Evolutionary conservation across 371 early-diverging fungal genomes (phyloP), one percentile per base, ranked within the genome.

Genomic region (Furculomyces boomerangus): DNA sequence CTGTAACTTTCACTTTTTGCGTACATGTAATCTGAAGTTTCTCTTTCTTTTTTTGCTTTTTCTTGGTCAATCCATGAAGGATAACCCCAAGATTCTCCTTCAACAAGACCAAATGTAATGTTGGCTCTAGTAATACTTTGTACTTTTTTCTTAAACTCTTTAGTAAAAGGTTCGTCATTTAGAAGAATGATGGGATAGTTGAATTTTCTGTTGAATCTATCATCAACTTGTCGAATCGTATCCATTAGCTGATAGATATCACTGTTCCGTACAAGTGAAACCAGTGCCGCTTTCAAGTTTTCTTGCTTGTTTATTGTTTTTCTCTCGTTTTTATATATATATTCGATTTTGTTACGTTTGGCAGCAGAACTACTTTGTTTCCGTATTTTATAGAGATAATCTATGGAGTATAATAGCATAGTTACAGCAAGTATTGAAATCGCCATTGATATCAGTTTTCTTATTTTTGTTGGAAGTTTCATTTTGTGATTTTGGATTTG

Each of bases 181-280:
- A 88, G 70, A 61, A 86, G 84, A 25, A 97, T 82, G 64, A 92
- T 93, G 0, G 94, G 93, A 67, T 97, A 95, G 35, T 76, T 65
- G 67, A 75, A 88, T 30, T 78, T 75, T 26, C 61, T 64, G 62
- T 97, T 97, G 65, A 93, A 94, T 26, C 80, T 74, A 25, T 76
- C 68, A 61, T 95, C 92, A 27, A 93, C 69, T 59, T 83, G 76
- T n/a, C 67, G 63, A 60, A 97, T 75, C 0, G 89, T 78, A 22
- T 63, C 61, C 14, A 70, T 62, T 18, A 90, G 73, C 3, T 73
- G 77, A 30, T 83, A 63, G 18, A 86, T 57, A 58, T 95, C 93
- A 5, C 59, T 55, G 65, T 95, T 88, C 50, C 90, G 62, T 1
- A 77, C 73, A 24, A 85, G 64, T 7, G 81, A 68, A 18, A 82